Percentiles rank a stretch among this genome's conserved stretches.
phyloP scores from a whole-genome alignment of 768 basidiomycete genomes.

The Lactarius psammicola region DNA sequence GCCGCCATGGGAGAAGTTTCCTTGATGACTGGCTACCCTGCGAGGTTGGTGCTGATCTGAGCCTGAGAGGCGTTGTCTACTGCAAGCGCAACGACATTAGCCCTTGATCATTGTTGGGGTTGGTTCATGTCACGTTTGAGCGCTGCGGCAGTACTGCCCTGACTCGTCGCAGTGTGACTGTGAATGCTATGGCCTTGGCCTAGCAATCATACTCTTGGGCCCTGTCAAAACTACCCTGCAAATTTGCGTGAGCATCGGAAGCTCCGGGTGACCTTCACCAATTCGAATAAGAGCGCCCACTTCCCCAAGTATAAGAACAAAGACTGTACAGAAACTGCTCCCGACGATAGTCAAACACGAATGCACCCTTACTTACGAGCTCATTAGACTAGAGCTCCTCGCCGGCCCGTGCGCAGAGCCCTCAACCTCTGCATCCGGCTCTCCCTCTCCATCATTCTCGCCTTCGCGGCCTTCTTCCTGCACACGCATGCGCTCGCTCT shows the following conservation, averaged over 20 bases:
- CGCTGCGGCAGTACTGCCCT: neutral
- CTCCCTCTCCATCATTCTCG: slow-evolving; percentile 20
- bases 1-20: neutral
- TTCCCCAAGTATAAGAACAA: neutral
- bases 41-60: too few species aligned
- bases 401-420: slow-evolving; percentile 23
- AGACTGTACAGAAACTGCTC: neutral
- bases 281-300: slow-evolving; percentile 6
- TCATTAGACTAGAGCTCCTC: slow-evolving; percentile 21
- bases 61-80: too few species aligned
- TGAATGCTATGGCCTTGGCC: neutral
- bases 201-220: neutral
- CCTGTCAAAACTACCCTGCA: neutral
- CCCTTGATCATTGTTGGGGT: neutral
- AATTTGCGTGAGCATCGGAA: neutral
- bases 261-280: neutral
- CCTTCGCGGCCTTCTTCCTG: slow-evolving; percentile 23
- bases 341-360: slow-evolving; percentile 5
- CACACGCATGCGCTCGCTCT: slow-evolving; percentile 26
- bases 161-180: neutral
- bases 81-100: neutral
- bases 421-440: slow-evolving; percentile 25
- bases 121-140: neutral
- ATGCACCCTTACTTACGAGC: slow-evolving; percentile 9
- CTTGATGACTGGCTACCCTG: neutral